These are phyloP conservation scores for Tetrapisispora pingtungensis DNA, from an alignment of 805 yeast genomes.

Conservation along the genomic window DNA sequence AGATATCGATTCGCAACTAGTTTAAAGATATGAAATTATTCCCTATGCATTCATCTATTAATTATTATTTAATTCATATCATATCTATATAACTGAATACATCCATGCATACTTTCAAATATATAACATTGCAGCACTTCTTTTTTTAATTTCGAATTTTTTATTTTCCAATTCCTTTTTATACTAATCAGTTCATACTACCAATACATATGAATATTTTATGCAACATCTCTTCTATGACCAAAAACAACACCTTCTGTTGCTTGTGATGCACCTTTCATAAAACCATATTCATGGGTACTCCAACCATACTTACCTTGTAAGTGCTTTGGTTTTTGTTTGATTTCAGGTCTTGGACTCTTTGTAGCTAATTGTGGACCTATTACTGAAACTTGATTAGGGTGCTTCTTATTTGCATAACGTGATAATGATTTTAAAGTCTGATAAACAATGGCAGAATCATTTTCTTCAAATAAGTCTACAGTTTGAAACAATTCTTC, in stretches of 20 bases:
- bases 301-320: slow-evolving; percentile 41
- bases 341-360: slow-evolving; percentile 41
- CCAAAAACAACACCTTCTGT: slow-evolving; percentile 49
- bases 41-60: no score
- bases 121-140: no score
- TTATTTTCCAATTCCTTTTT: no score
- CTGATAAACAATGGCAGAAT: slow-evolving; percentile 71
- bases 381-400: slow-evolving; percentile 37
- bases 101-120: background rate
- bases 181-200: no score
- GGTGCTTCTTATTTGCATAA: slow-evolving; percentile 47
- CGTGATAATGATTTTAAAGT: slow-evolving; percentile 67
- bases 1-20: background rate
- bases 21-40: no score
- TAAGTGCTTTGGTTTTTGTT: slow-evolving; percentile 44
- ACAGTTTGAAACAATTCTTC: slow-evolving; percentile 74
- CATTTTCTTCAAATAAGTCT: slow-evolving; percentile 63
- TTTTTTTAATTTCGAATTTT: no score
- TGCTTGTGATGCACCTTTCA: slow-evolving; percentile 46
- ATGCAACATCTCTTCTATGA: slow-evolving; percentile 35
- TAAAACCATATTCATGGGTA: slow-evolving; percentile 48
- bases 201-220: background rate
- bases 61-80: background rate
- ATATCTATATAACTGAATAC: background rate
- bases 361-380: slow-evolving; percentile 49